These are phyloP conservation scores for Aspergillus sp. DNA, from an alignment of 2,329 filamentous ascomycete species.

Conservation along the genomic window DNA sequence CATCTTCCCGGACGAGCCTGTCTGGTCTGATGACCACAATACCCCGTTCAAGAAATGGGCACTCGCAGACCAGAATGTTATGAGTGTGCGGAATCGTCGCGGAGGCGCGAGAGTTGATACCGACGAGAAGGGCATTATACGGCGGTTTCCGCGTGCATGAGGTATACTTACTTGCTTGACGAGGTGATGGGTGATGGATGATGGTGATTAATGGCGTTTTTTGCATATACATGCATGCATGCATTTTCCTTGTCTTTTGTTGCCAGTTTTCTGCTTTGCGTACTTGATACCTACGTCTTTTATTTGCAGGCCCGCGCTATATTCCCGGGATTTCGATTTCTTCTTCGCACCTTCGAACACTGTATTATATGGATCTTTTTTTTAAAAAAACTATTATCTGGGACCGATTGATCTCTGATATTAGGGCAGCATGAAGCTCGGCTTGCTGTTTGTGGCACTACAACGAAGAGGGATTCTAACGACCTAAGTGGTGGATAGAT, in stretches of 20 bases:
- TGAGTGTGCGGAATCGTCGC: conserved; percentile 28
- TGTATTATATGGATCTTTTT: not conserved
- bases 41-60: conserved; percentile 43
- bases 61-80: conserved; percentile 32
- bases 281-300: not conserved
- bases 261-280: not conserved
- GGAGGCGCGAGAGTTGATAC: conserved; percentile 26
- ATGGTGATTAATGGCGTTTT: too few relatives aligned
- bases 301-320: not conserved
- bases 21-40: conserved; percentile 35
- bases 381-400: not conserved
- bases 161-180: not conserved
- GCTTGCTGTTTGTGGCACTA: not conserved
- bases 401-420: not conserved
- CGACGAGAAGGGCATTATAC: conserved; percentile 36
- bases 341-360: not conserved
- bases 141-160: conserved; percentile 9
- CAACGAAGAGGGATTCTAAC: not conserved
- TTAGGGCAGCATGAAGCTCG: not conserved
- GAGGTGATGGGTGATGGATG: not conserved
- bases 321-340: too few relatives aligned
- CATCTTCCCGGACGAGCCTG: conserved; percentile 17
- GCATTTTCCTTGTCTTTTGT: not conserved
- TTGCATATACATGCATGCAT: too few relatives aligned
- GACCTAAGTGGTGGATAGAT: not conserved